These are phyloP conservation scores for Globisporangium paroecandrum DNA, from an alignment of 352 stramenopile genomes.

Conservation along the genomic window DNA sequence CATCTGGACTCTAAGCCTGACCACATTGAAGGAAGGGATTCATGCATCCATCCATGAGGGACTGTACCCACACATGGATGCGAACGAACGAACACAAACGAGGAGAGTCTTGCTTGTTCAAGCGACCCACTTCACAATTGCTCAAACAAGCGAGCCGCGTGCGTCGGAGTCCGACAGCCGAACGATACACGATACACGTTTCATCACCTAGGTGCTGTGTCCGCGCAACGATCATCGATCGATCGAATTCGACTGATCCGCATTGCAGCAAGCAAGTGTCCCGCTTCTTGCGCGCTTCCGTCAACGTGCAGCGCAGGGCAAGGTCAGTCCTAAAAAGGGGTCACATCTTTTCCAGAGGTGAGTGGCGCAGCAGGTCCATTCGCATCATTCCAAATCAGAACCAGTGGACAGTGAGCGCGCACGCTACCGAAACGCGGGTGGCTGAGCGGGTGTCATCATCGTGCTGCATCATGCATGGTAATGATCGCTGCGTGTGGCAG, in stretches of 20 bases:
- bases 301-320: neutral
- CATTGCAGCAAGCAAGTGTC: neutral
- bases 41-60: neutral
- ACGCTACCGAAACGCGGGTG: neutral
- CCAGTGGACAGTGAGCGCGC: neutral
- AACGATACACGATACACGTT: no score
- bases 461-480: neutral
- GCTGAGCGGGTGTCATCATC: neutral
- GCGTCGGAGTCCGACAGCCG: no score
- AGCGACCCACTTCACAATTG: no score
- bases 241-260: neutral
- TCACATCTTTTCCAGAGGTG: neutral
- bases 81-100: neutral
- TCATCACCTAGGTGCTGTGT: no score
- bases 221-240: no score
- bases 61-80: neutral
- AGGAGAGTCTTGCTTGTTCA: neutral
- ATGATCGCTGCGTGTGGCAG: neutral
- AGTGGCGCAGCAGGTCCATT: neutral
- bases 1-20: neutral
- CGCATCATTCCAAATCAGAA: neutral
- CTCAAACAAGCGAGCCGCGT: no score
- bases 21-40: neutral
- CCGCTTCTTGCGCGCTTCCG: neutral
- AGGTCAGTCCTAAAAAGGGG: slow-evolving; percentile 6